Base-by-base conservation (phyloP, 2,329 filamentous ascomycete genomes). In the Penicillium sp. region DNA sequence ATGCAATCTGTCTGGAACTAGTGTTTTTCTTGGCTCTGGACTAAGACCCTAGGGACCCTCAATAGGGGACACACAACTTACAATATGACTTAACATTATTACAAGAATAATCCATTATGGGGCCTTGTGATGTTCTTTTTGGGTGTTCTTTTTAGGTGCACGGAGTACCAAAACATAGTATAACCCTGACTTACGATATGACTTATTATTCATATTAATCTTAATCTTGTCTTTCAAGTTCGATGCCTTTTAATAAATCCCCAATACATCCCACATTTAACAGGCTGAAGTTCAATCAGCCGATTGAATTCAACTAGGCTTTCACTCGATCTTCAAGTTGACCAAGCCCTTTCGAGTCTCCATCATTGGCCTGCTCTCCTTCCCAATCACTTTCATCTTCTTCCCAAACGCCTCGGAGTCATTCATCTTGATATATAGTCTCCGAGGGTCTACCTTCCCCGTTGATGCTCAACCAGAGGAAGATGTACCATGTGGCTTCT, bases 371-470 rank as follows among this genome's bases (percentile, higher is more conserved):
- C 17, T 31, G 6, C 6, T 45, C 15, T 19, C 4, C 12, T 12
- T n/a, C 42, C 8, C 25, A 19, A 4, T 9, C 27, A 4, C 6
- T 10, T 9, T 15, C 21, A 2, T 43, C 40, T 4, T 45, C 17
- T 6, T 29, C 15, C 42, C 40, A 17, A 17, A 23, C 29, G 8
- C 5, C 23, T 25, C 23, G 23, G 29, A 64, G 38, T 62, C 55
- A 66, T 13, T 61, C 56, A 55, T 65, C 60, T 19, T 57, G 52
- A 37, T 65, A 65, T 27, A 66, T 59, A 19, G 54, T 46, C 25
- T 60, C 65, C 13, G 54, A 35, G 13, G 58, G 60, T 15, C 57
- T 13, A 49, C 57, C 62, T 40, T 66, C 60, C 6, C 59, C 57
- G 37, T 62, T 60, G 40, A 60, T 45, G 21, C 54, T 50, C 23